A percentile compares a stretch with the other conserved stretches of the same genome.
phyloP scores from a whole-genome alignment of 257 asterid species.

The Scutellaria minor region DNA sequence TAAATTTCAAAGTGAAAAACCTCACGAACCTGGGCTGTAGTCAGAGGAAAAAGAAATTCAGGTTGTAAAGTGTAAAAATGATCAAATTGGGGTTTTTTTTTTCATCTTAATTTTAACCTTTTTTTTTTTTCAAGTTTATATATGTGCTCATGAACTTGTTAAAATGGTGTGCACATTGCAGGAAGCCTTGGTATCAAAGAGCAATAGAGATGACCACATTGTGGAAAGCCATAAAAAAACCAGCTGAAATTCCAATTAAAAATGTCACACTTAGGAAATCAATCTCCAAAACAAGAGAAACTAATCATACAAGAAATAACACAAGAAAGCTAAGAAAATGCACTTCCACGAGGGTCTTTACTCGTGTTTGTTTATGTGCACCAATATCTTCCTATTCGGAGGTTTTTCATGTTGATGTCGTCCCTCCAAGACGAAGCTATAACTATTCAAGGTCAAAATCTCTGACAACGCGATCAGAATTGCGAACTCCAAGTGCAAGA shows the following conservation, averaged over 20 bases:
- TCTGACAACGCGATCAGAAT: neutral
- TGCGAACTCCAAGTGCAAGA: slow-evolving; percentile 32
- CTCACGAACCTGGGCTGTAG: no score
- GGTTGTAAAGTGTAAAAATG: no score
- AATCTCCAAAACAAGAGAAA: slow-evolving; percentile 48
- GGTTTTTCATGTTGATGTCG: slow-evolving; percentile 54
- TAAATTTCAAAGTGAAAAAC: no score
- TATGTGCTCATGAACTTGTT: neutral
- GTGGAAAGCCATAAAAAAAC: slow-evolving; percentile 59
- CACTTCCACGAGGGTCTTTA: slow-evolving; percentile 62
- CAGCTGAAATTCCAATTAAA: slow-evolving; percentile 45
- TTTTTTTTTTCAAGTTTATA: neutral
- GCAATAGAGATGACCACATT: slow-evolving; percentile 66
- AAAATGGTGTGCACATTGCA: slow-evolving; percentile 17
- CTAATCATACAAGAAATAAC: slow-evolving; percentile 23
- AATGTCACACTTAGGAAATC: slow-evolving; percentile 52
- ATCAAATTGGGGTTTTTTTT: no score
- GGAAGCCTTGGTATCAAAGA: slow-evolving; percentile 89
- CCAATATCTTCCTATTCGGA: slow-evolving; percentile 78
- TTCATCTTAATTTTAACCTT: no score
- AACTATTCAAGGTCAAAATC: slow-evolving; percentile 59
- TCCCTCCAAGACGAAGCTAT: slow-evolving; percentile 67
- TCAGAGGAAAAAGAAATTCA: no score
- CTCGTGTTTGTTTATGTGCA: slow-evolving; percentile 72
- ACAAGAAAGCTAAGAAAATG: slow-evolving; percentile 63